Percentiles rank a stretch among this genome's conserved stretches.
These are phyloP conservation scores for Chaetomiaceae sp. DNA, from an alignment of 2,329 filamentous ascomycete genomes.

Conservation along the genomic window DNA sequence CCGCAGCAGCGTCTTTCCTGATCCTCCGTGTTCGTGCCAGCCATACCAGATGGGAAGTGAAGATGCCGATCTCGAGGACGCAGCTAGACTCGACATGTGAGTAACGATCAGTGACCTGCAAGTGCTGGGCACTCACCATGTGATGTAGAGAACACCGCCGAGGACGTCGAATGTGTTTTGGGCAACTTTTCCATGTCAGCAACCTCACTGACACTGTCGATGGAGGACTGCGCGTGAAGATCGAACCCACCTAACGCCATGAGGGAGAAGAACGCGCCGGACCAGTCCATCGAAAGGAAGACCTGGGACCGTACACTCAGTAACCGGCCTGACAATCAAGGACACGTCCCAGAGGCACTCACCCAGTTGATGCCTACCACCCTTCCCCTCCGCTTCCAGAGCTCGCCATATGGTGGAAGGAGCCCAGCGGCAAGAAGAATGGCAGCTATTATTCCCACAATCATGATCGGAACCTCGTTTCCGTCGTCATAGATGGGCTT, in stretches of 20 bases:
- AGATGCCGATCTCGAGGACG: conserved; percentile 56
- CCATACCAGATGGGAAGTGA: conserved; percentile 56
- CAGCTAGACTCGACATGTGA: conserved; percentile 36
- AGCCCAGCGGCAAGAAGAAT: conserved; percentile 54
- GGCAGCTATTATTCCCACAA: conserved; percentile 55
- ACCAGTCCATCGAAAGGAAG: conserved; percentile 57
- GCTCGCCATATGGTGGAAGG: conserved; percentile 57
- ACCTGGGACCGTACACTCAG: conserved; percentile 27
- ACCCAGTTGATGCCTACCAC: conserved; percentile 57
- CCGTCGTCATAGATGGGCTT: conserved; percentile 53
- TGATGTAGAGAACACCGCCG: conserved; percentile 56
- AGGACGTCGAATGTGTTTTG: conserved; percentile 59
- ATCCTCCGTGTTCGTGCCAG: conserved; percentile 49
- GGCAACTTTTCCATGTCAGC: conserved; percentile 39
- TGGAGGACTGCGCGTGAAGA: neutral
- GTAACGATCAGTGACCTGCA: neutral
- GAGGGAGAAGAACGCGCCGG: conserved; percentile 60
- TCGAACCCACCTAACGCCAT: conserved; percentile 54
- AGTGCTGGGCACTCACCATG: conserved; percentile 47
- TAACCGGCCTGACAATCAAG: neutral
- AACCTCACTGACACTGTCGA: conserved; percentile 1
- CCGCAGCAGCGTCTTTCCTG: conserved; percentile 46
- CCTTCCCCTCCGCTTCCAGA: conserved; percentile 57
- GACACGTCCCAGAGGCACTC: neutral
- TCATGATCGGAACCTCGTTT: conserved; percentile 48